Conservation (phyloP, 2,329 filamentous ascomycete species). For the Xylaria arbuscula region DNA sequence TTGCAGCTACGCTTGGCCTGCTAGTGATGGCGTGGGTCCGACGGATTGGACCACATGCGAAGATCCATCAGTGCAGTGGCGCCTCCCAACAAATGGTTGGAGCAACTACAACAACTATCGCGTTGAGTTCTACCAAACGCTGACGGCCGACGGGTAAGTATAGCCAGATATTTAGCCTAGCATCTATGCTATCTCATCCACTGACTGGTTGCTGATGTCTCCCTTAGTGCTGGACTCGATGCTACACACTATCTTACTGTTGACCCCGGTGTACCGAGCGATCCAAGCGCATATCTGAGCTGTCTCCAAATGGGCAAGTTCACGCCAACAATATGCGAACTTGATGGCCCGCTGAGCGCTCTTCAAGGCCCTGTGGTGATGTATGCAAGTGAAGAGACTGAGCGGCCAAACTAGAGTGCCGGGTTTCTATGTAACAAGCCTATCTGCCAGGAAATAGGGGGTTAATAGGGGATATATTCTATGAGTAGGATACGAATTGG, state of each 20-base stretch:
- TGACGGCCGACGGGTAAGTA: constrained; percentile 22
- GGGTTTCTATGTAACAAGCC: background rate
- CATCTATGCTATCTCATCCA: background rate
- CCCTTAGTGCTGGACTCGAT: constrained; percentile 19
- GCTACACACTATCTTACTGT: constrained; percentile 27
- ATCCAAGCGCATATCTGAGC: constrained; percentile 31
- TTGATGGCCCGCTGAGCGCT: constrained; percentile 27
- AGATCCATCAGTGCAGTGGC: constrained; percentile 28
- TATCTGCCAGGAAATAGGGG: background rate
- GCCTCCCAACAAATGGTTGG: constrained; percentile 24
- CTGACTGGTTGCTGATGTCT: background rate
- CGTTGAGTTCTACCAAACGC: constrained; percentile 25
- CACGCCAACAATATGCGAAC: constrained; percentile 13
- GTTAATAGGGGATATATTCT: background rate
- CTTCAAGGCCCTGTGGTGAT: constrained; percentile 27
- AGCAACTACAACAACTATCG: constrained; percentile 16
- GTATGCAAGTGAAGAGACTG: constrained; percentile 16
- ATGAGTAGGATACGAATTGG: background rate
- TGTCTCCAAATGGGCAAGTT: constrained; percentile 35
- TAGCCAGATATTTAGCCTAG: no score
- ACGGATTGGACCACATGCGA: constrained; percentile 24
- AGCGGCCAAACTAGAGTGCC: constrained; percentile 11
- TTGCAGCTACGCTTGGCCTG: constrained; percentile 23
- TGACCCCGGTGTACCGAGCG: constrained; percentile 9
- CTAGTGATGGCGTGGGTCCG: constrained; percentile 15